A percentile compares a stretch with the other conserved stretches of the same genome.
Conservation (phyloP, 148 eudicot genomes). For the Limonium bicolor region DNA sequence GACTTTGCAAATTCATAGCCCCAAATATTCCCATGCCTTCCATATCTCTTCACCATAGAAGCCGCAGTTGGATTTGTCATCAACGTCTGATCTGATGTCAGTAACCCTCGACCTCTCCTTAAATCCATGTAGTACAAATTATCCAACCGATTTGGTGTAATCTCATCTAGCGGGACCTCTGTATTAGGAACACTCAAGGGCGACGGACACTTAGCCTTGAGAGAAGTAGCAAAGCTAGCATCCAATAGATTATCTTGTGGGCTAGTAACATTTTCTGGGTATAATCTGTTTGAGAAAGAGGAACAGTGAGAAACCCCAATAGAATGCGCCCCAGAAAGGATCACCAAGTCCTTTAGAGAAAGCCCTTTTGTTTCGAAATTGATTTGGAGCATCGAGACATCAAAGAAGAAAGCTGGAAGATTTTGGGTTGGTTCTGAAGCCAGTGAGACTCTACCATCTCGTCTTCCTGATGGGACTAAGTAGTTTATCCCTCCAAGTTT, state of each 20-base stretch:
- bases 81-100: conserved; percentile 21
- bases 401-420: background rate
- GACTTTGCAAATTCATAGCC: conserved; percentile 18
- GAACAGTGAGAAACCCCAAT: conserved; percentile 1
- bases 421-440: background rate
- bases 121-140: conserved; percentile 13
- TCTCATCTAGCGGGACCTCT: conserved; percentile 6
- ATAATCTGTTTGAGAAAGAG: background rate
- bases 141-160: conserved; percentile 18
- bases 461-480: conserved; percentile 2
- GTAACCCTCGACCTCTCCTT: conserved; percentile 8
- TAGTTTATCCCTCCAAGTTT: conserved; percentile 2
- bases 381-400: background rate
- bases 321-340: conserved; percentile 6
- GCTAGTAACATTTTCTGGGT: conserved; percentile 5
- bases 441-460: background rate
- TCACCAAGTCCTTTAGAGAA: conserved; percentile 1
- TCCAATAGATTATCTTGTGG: conserved; percentile 13
- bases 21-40: conserved; percentile 9
- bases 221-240: conserved; percentile 4
- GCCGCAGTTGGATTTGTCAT: conserved; percentile 7
- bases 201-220: conserved; percentile 11
- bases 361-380: background rate
- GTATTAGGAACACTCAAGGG: background rate
- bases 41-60: conserved; percentile 6